A percentile compares a stretch with the other conserved stretches of the same genome.
Conservation (phyloP, 163 green algal genomes). For the Picocystis sp. region DNA sequence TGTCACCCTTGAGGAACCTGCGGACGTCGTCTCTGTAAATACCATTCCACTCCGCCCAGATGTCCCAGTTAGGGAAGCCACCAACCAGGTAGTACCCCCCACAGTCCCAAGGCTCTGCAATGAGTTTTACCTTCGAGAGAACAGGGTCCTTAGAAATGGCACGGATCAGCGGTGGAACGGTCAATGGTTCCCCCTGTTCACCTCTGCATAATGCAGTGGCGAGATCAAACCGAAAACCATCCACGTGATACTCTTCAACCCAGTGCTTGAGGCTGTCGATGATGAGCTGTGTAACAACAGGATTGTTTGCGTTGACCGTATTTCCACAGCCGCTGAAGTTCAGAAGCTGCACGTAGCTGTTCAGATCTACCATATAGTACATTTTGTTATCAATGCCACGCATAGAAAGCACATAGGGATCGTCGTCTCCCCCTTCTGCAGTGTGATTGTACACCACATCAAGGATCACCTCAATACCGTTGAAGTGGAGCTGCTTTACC, state of each 20-base stretch:
- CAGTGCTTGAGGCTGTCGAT: slow-evolving; percentile 54
- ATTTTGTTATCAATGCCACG: slow-evolving; percentile 60
- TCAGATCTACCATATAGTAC: slow-evolving; percentile 82
- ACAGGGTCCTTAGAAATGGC: slow-evolving; percentile 74
- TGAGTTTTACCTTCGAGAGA: slow-evolving; percentile 68
- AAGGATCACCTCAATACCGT: slow-evolving; percentile 67
- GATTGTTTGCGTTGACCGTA: slow-evolving; percentile 88
- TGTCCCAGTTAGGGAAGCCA: slow-evolving; percentile 81
- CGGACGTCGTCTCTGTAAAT: slow-evolving; percentile 77
- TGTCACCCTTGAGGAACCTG: slow-evolving; percentile 54
- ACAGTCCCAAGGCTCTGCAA: slow-evolving; percentile 83
- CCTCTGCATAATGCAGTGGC: slow-evolving; percentile 60
- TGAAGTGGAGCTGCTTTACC: slow-evolving; percentile 55
- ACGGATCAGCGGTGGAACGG: slow-evolving; percentile 66
- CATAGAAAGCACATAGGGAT: slow-evolving; percentile 60
- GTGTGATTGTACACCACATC: slow-evolving; percentile 99
- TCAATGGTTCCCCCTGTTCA: slow-evolving; percentile 42
- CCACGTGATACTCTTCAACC: slow-evolving; percentile 86
- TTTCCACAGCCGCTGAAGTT: slow-evolving; percentile 95
- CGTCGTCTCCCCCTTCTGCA: slow-evolving; percentile 62
- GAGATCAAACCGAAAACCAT: slow-evolving; percentile 97
- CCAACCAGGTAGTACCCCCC: slow-evolving; percentile 63
- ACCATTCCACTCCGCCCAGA: slow-evolving; percentile 95
- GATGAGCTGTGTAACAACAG: slow-evolving; percentile 61
- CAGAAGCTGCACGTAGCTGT: slow-evolving; percentile 43